phyloP scores from a whole-genome alignment of 768 basidiomycete genomes.

The Boletus subparvulus region DNA sequence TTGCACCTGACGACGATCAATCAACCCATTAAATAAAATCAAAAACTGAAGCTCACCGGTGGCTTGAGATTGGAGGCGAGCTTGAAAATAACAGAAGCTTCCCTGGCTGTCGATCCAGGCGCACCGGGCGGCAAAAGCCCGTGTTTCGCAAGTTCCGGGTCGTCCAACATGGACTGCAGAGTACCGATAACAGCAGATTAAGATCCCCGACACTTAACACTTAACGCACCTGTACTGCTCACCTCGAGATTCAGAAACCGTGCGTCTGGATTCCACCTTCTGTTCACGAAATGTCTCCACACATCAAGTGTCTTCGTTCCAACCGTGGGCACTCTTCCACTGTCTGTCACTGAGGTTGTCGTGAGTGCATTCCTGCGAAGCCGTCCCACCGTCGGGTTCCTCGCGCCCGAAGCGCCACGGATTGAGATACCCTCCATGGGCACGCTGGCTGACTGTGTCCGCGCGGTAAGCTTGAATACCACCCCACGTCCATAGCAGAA shows the following conservation, averaged over 20 bases:
- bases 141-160: conserved; percentile 71
- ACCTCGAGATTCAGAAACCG: conserved; percentile 84
- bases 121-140: conserved; percentile 70
- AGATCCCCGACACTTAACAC: neutral
- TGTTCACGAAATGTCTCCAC: conserved; percentile 76
- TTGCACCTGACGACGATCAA: conserved; percentile 47
- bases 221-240: conserved; percentile 29
- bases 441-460: conserved; percentile 34
- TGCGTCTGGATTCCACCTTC: conserved; percentile 66
- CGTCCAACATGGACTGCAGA: conserved; percentile 70
- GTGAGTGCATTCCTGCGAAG: conserved; percentile 60
- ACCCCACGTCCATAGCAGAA: conserved; percentile 18
- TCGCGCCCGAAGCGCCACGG: conserved; percentile 59
- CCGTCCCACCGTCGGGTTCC: conserved; percentile 45
- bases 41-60: conserved; percentile 43
- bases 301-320: conserved; percentile 51
- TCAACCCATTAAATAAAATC: neutral
- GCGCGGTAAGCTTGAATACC: conserved; percentile 40
- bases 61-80: conserved; percentile 78
- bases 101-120: conserved; percentile 57
- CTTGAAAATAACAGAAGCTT: conserved; percentile 87
- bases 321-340: conserved; percentile 19
- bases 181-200: conserved; percentile 6
- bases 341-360: conserved; percentile 10
- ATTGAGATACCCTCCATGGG: conserved; percentile 59